Evolutionary conservation across 176 grass and related monocot species (phyloP), one percentile per base, ranked within the genome.

Genomic region (Lolium perenne): DNA sequence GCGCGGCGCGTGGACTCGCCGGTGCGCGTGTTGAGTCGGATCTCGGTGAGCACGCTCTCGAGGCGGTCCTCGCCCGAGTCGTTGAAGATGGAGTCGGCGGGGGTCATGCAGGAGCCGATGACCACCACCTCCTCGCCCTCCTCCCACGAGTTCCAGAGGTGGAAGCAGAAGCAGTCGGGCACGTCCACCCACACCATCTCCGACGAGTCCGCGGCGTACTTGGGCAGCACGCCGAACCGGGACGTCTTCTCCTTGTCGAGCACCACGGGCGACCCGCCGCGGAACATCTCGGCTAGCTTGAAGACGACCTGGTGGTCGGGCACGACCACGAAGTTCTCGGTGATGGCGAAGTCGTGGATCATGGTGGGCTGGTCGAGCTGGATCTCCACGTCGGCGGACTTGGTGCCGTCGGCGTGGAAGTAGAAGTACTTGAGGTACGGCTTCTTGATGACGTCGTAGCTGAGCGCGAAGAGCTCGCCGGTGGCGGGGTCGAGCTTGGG

Each of bases 91-190:
- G 95, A 92, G 89, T 98, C 95, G 8, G 93, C 88, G 14, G 95
- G 95, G 8, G 93, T 89, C 95, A 98, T 98, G 87, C 95, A 98
- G 12, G 93, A 95, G 0, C 95, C 95, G 3, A 98, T 4, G 9
- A 98, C 95, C 40, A 98, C 95, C 26, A 95, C 88, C 87, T 98
- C 95, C 4, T 29, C 87, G 0, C 89, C 64, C 2, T 98, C 95
- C 77, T 98, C 95, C 95, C 95, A 98, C 47, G 95, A 87, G 80
- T 98, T 98, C 95, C 95, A 98, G 26, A 98, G 86, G 86, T 98
- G 95, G 89, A 98, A 98, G 89, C 95, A 98, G 91, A 98, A 98
- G 86, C 95, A 98, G 55, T 94, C 95, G 6, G 93, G 93, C 22
- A 95, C 95, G 70, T 98, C 95, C 10, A 98, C 91, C 95, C 95